phyloP scores from a whole-genome alignment of 1,284 basidiomycete genomes.

The Chondrostereum purpureum region DNA sequence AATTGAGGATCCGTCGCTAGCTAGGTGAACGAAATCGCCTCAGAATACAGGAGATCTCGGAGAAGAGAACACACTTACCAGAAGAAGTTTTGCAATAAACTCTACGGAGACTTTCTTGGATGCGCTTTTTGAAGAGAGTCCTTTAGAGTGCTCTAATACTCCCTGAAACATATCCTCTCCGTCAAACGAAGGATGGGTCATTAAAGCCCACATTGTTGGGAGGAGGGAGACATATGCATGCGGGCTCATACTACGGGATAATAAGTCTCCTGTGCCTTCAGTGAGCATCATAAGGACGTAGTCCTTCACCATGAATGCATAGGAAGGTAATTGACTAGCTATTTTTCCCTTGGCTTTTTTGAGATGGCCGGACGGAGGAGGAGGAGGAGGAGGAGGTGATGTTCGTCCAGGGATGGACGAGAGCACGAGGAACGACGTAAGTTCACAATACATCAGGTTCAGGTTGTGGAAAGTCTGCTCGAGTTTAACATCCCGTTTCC shows the following conservation, averaged over 20 bases:
- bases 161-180: constrained; percentile 39
- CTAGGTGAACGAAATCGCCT: constrained; percentile 27
- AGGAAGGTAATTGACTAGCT: constrained; percentile 18
- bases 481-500: constrained; percentile 46
- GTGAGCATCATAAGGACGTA: constrained; percentile 68
- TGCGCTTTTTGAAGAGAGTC: constrained; percentile 47
- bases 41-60: not conserved
- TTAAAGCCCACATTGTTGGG: constrained; percentile 79
- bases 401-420: no score
- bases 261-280: constrained; percentile 34
- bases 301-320: constrained; percentile 51
- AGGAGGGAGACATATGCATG: constrained; percentile 66
- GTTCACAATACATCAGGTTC: constrained; percentile 71
- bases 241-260: constrained; percentile 45
- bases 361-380: constrained; percentile 3
- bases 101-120: constrained; percentile 62
- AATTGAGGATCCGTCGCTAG: constrained; percentile 57
- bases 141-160: constrained; percentile 53
- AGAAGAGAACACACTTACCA: constrained; percentile 41
- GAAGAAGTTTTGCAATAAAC: constrained; percentile 62
- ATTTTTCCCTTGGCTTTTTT: constrained; percentile 1
- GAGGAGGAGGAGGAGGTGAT: constrained; percentile 20
- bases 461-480: constrained; percentile 63
- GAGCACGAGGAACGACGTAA: constrained; percentile 59
- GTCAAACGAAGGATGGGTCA: constrained; percentile 30